Evolutionary conservation across 2,329 filamentous ascomycete species (phyloP), one percentile per base, ranked within the genome.

Genomic region (Lachnellula cervina): DNA sequence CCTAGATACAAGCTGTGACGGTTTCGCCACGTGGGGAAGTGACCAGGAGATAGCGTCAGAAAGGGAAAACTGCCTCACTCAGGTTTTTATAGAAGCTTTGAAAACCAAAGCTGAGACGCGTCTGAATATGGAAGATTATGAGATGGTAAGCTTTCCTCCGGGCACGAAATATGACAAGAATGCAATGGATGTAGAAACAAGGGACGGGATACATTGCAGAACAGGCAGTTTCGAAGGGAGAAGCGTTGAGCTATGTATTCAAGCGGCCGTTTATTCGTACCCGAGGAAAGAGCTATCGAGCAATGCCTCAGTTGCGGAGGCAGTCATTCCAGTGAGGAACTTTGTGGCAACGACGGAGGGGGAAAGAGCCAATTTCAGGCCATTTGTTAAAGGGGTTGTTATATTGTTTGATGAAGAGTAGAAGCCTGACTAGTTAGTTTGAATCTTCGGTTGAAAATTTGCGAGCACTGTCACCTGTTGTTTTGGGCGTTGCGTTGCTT

Each of bases 41-140:
- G 47, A 54, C 4, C 49, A 46, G 9, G 35, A 45, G 4, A 44
- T 16, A 14, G 57, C 54, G 49, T 49, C 56, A 16, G 51, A 55
- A 11, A 47, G 49, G 14, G 35, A 52, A 43, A 16, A 25, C 19
- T 47, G 46, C 25, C 44, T 60, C 3, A 32, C 45, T 16, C n/a
- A 50, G 4, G 38, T 59, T 28, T 60, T 62, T 32, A 17, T 23
- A n/a, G 7, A 13, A 5, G 54, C 60, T 16, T 47, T 62, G 6
- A 51, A 5, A 38, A 47, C 43, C 6, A 62, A 60, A 48, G 58
- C 56, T 19, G 52, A 60, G 19, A 58, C 58, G 2, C 49, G 53
- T n/a, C 42, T 62, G 5, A 60, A 60, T 34, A 38, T 59, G 14
- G 54, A 57, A 21, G 52, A 57, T 38, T 62, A 62, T 47, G 55